phyloP scores from a whole-genome alignment of 2,329 filamentous ascomycete species.

The Monilinia fructicola region DNA sequence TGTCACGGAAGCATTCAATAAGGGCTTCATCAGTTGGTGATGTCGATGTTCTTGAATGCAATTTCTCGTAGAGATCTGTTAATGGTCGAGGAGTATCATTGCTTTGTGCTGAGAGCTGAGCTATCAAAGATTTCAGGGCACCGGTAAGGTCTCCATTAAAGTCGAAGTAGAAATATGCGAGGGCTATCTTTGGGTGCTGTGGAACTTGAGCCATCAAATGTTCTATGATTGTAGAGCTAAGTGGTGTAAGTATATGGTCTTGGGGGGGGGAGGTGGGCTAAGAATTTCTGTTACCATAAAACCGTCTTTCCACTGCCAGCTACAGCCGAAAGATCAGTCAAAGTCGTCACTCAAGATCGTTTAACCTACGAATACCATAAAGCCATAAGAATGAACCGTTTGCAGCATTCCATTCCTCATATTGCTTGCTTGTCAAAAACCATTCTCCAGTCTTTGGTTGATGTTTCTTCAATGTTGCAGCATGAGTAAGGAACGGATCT shows the following conservation, averaged over 20 bases:
- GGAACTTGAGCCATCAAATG: constrained; percentile 29
- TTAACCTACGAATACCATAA: constrained; percentile 37
- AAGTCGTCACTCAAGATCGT: background rate
- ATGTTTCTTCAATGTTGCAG: constrained; percentile 29
- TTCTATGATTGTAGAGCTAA: constrained; percentile 41
- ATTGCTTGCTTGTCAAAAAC: constrained; percentile 33
- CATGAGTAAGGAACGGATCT: constrained; percentile 33
- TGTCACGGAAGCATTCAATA: constrained; percentile 21
- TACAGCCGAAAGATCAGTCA: constrained; percentile 26
- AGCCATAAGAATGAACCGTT: constrained; percentile 44
- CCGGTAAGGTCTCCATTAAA: constrained; percentile 42
- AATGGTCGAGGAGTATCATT: constrained; percentile 25
- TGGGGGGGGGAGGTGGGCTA: background rate
- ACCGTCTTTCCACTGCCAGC: constrained; percentile 46
- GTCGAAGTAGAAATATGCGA: constrained; percentile 46
- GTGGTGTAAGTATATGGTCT: background rate
- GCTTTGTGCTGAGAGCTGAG: constrained; percentile 41
- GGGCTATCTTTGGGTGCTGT: constrained; percentile 31
- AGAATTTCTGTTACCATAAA: constrained; percentile 36
- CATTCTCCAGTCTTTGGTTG: constrained; percentile 35
- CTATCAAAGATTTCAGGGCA: constrained; percentile 41
- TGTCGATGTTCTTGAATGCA: constrained; percentile 16
- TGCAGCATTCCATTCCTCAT: constrained; percentile 37
- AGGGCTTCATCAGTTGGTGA: constrained; percentile 24
- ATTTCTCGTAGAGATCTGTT: constrained; percentile 25